Conservation (phyloP, 2,329 filamentous ascomycete genomes). For the Penicillium sp. region DNA sequence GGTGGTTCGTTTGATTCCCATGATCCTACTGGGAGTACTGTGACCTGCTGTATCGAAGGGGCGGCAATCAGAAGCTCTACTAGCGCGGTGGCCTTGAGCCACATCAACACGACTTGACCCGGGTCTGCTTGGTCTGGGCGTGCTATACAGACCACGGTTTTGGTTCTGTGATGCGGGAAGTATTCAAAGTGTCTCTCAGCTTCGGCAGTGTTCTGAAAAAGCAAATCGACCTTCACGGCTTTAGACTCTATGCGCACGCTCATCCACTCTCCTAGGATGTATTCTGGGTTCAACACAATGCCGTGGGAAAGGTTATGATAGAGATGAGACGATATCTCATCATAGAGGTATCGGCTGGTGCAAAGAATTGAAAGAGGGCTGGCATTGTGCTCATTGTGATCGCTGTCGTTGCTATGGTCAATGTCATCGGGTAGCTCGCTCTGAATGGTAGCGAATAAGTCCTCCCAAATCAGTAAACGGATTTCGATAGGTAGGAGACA, state of each 20-base stretch:
- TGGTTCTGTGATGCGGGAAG: neutral
- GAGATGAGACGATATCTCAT: constrained; percentile 7
- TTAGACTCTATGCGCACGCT: neutral
- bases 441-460: neutral
- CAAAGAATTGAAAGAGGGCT: constrained; percentile 2
- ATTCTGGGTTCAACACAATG: neutral
- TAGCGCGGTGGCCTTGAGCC: neutral
- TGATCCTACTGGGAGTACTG: neutral
- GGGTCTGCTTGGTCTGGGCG: neutral
- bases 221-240: neutral
- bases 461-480: constrained; percentile 2
- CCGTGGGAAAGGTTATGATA: neutral
- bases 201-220: neutral
- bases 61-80: neutral
- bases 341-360: neutral
- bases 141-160: neutral
- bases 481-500: neutral
- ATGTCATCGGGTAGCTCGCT: neutral
- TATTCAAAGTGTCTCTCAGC: neutral
- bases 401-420: too few relatives aligned
- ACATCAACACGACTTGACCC: neutral
- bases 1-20: neutral
- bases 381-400: neutral
- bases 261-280: neutral
- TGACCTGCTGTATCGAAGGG: neutral